Percentiles rank a stretch among this genome's conserved stretches.
Evolutionary conservation across 2,329 filamentous ascomycete genomes (phyloP).

Genomic region (Metarhizium album): DNA sequence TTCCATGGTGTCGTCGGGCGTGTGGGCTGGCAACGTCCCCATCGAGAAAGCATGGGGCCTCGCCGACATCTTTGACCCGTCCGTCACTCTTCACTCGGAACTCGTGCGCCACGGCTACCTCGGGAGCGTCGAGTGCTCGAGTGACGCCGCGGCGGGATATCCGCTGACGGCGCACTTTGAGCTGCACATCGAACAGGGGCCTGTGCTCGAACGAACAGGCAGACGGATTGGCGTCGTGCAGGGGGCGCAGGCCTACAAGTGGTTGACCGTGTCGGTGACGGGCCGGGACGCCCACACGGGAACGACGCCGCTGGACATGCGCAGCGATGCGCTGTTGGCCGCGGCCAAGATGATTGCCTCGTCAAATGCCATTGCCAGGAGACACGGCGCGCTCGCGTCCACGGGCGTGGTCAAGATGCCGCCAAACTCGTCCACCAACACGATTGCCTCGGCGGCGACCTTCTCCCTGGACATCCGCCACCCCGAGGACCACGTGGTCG

Average conservation of each 20-base stretch:
- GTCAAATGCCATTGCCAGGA: conserved; percentile 17
- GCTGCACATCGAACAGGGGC: conserved; percentile 67
- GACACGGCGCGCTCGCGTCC: conserved; percentile 17
- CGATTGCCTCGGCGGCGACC: conserved; percentile 52
- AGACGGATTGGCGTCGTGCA: conserved; percentile 21
- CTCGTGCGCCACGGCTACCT: conserved; percentile 56
- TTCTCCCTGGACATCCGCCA: conserved; percentile 59
- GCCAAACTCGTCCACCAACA: conserved; percentile 60
- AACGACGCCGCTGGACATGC: conserved; percentile 21
- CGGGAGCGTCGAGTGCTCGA: conserved; percentile 10
- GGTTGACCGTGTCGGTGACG: conserved; percentile 19
- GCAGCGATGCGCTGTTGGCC: conserved; percentile 23
- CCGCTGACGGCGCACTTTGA: conserved; percentile 72
- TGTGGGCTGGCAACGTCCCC: conserved; percentile 61
- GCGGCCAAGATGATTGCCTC: conserved; percentile 23
- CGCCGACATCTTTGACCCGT: conserved; percentile 39
- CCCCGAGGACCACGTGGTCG: conserved; percentile 41
- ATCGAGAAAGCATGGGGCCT: conserved; percentile 51
- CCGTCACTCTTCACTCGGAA: conserved; percentile 27
- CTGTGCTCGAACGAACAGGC: conserved; percentile 43
- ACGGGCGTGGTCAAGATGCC: conserved; percentile 21
- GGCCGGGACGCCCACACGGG: conserved; percentile 22
- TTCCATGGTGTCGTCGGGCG: conserved; percentile 65
- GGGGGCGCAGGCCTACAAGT: conserved; percentile 22
- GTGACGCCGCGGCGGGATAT: conserved; percentile 8